Evolutionary conservation across 805 yeast species (phyloP), one percentile per base, ranked within the genome.

Genomic region (Wickerhamomyces xylosicus): DNA sequence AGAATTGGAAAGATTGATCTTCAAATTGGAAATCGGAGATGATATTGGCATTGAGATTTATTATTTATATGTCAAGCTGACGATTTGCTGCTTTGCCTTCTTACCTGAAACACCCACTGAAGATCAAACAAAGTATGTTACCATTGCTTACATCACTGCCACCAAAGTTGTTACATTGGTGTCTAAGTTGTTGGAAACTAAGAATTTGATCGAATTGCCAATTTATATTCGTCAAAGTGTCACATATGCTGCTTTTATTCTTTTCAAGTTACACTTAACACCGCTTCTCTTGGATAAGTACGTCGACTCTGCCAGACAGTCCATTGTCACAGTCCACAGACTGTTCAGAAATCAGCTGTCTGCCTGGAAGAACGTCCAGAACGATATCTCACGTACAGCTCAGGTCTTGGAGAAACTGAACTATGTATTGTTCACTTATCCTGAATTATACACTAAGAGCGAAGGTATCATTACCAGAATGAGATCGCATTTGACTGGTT

Each of bases 401-500:
- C 85, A 85, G 46, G 90, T 87, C 8, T 66, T 89, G 49, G 97
- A 89, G 50, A 85, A 86, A 53, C 67, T 89, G 51, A 89, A 89
- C 56, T 81, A 83, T 54, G 95, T 85, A 6, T 67, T 89, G 34
- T 80, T 84, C 42, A 83, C 94, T 0, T 86, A 85, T 52, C 95
- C 97, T 1, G 89, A 86, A 38, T 66, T 89, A 6, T 81, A 86
- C 50, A 69, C 78, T 3, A 77, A 75, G 41, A 71, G 77, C 10
- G 77, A 75, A n/a, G 80, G 84, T 3, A 83, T 89, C 22, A 84
- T 89, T 36, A 73, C 84, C 3, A 69, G 89, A 42, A 89, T 89
- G 94, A 71, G 97, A 52, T 85, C 95, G 0, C 97, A 89, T 59
- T 66, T 89, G 48, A 83, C 96, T 0, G 95, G 92, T 1, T 86